These are phyloP conservation scores for Blastocystis sp. DNA, from an alignment of 352 stramenopile species.

Conservation along the genomic window DNA sequence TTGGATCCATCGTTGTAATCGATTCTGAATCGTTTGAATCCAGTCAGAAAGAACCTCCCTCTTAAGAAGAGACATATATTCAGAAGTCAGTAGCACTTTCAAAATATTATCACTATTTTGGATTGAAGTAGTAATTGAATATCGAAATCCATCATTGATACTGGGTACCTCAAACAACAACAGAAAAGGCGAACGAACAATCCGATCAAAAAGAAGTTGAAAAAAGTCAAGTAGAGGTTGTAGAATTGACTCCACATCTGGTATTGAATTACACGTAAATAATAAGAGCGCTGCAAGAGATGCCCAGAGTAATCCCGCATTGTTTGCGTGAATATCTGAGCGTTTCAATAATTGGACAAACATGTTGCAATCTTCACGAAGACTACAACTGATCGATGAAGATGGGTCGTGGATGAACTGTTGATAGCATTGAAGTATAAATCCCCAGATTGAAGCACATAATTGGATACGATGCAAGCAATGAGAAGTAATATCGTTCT, in stretches of 20 bases:
- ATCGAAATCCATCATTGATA: slow-evolving; percentile 13
- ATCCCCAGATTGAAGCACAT: not conserved
- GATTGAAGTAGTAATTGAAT: not conserved
- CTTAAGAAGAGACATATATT: not conserved
- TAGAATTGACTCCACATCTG: not conserved
- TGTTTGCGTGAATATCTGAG: not conserved
- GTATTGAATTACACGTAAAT: not conserved
- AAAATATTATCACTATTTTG: slow-evolving; percentile 9
- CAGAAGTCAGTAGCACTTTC: not conserved
- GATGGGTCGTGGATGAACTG: not conserved
- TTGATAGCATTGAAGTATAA: not conserved
- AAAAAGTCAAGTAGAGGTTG: not conserved
- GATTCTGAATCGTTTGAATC: not conserved
- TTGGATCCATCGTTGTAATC: not conserved
- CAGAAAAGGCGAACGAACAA: not conserved
- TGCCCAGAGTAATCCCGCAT: not conserved
- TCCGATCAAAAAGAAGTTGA: not conserved
- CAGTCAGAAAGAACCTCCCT: not conserved
- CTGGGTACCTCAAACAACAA: slow-evolving; percentile 12
- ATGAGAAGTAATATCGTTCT: not conserved
- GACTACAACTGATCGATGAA: not conserved
- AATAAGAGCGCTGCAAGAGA: not conserved
- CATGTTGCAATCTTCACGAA: not conserved
- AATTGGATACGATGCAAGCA: not conserved
- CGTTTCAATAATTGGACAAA: not conserved